Percentiles rank a stretch among this genome's conserved stretches.
These are phyloP conservation scores for Mucor sp. DNA, from an alignment of 371 early-diverging fungal genomes.

Conservation along the genomic window DNA sequence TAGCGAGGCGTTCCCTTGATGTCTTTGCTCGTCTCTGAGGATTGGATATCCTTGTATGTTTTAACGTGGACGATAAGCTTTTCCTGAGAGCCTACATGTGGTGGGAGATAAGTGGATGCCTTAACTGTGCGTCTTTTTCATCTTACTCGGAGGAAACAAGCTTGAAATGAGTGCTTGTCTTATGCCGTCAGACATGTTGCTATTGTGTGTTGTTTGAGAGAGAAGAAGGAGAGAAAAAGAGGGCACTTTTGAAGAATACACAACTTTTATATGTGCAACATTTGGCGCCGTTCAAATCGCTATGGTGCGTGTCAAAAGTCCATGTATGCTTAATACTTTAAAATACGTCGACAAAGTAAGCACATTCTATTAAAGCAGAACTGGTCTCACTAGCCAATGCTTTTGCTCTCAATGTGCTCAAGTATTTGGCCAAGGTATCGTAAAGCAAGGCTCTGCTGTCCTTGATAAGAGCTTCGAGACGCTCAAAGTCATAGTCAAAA, in stretches of 20 bases:
- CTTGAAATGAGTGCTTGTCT: conserved; percentile 45
- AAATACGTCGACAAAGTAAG: too few relatives aligned
- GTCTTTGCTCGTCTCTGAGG: conserved; percentile 29
- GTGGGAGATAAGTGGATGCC: background rate
- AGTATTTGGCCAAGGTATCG: too few relatives aligned
- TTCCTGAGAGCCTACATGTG: conserved; percentile 30
- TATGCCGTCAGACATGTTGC: conserved; percentile 35
- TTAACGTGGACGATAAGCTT: conserved; percentile 49
- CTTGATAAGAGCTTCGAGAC: too few relatives aligned
- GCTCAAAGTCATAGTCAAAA: too few relatives aligned
- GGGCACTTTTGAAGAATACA: background rate
- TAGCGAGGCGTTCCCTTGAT: conserved; percentile 54
- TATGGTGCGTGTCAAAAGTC: too few relatives aligned
- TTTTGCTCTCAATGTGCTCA: too few relatives aligned
- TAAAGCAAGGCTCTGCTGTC: too few relatives aligned
- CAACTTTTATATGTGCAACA: too few relatives aligned
- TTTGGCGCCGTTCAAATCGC: too few relatives aligned
- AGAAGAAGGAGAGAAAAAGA: background rate
- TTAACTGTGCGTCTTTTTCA: conserved; percentile 14
- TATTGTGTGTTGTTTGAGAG: background rate
- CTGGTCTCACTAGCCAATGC: too few relatives aligned
- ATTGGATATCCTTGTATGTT: conserved; percentile 53
- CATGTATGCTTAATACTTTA: too few relatives aligned
- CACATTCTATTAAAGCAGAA: too few relatives aligned
- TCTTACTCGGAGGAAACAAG: conserved; percentile 39